Conservation (phyloP, 2,329 filamentous ascomycete species). For the Neospermospora avenae region DNA sequence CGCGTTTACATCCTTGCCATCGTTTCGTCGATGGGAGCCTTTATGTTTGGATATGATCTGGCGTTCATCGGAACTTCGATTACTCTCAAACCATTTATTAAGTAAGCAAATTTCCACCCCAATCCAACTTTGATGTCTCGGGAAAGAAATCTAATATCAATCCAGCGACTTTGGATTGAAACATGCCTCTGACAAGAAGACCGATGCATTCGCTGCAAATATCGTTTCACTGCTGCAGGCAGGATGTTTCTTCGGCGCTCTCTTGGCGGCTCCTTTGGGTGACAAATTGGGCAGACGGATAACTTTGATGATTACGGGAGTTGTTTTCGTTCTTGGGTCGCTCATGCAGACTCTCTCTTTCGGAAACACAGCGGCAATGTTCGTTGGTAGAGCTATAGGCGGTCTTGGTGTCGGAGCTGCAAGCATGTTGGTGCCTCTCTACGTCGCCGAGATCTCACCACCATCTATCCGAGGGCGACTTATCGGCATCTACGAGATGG, state of each 20-base stretch:
- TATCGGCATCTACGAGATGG: constrained; percentile 43
- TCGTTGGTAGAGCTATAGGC: constrained; percentile 1
- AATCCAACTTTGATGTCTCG: too few relatives aligned
- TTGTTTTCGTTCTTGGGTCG: not conserved
- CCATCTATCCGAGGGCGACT: constrained; percentile 40
- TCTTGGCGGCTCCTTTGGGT: constrained; percentile 47
- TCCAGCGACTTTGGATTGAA: not conserved
- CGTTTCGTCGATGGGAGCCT: not conserved
- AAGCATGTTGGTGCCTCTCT: constrained; percentile 46
- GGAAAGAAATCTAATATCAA: too few relatives aligned
- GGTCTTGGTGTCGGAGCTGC: constrained; percentile 44
- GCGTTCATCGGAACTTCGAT: not conserved
- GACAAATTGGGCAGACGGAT: constrained; percentile 28
- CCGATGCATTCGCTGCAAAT: constrained; percentile 27
- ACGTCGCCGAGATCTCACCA: constrained; percentile 44
- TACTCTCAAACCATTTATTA: not conserved
- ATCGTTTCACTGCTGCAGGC: constrained; percentile 49
- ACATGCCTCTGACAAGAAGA: not conserved
- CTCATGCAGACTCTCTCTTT: not conserved
- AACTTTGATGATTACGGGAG: not conserved
- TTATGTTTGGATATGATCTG: not conserved
- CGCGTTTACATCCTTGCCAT: not conserved
- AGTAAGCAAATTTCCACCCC: not conserved
- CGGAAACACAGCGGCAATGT: not conserved
- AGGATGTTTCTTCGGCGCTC: constrained; percentile 50